Base-by-base conservation (phyloP, 305 asterid species). In the Fraxinus dipetala region DNA sequence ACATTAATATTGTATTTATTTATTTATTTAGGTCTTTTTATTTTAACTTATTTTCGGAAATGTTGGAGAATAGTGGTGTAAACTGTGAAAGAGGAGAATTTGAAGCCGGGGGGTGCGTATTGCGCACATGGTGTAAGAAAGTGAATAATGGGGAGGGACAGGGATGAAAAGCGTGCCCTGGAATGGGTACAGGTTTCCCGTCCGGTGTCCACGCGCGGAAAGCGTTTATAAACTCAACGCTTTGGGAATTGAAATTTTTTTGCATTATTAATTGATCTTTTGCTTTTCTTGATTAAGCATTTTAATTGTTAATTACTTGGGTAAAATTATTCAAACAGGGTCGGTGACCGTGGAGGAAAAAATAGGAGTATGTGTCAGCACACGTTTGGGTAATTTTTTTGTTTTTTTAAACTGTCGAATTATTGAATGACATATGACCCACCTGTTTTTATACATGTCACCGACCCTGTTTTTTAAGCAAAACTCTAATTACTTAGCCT, bases 181-280 rank as follows among this genome's bases (percentile, higher is more conserved):
- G 31, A 56, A 70, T 24, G 83, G 89, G 81, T 82, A 86, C 91
- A 86, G 83, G 87, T 83, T 84, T 78, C 88, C 89, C 79, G 30
- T 48, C 77, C 82, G 6, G 82, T 40, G 82, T 79, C 82, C 82
- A 85, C 85, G 78, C 85, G 80, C 72, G 31, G 45, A 54, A 75
- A 69, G 72, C 22, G 22, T 4, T 30, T 30, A 13, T 69, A 28
- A 69, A 10, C 16, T 69, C 75, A 30, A 69, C 75, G 75, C 40
- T 69, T 69, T 30, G 75, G 75, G 40, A 69, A 30, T 30, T 69
- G 40, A 30, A 69, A 69, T 28, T 30, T 51, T 51, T 13, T 48
- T 13, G 5, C 54, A 43, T 45, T 13, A 45, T 11, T 45, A 43
- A 45, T 45, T 45, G 18, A 11, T 45, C 5, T 3, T 48, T 28